Base-by-base conservation (phyloP, 768 basidiomycete species). In the Suillus weaverae region DNA sequence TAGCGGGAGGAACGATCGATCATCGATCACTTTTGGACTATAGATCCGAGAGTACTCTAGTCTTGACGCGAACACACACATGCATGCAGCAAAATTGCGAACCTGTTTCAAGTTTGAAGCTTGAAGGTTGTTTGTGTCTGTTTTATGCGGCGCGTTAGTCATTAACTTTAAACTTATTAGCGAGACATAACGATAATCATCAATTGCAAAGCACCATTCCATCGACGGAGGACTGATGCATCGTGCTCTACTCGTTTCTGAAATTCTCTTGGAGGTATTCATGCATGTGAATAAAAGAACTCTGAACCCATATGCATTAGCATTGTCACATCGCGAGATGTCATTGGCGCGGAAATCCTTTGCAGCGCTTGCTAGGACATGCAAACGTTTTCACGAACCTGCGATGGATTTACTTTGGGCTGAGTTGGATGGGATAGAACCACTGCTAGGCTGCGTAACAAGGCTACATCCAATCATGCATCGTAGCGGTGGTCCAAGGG, bases 361-460 rank as follows among this genome's bases (percentile, higher is more conserved):
- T 7, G 55, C 62, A 55, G 62, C 22, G 7, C 50, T 62, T 38
- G 55, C 62, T 22, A 60, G 53, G 53, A 62, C 54, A 55, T 62
- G 62, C 39, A 62, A 60, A 38, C 10, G 10, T 9, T 55, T 62
- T 36, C 35, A 62, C 4, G 54, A 54, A 4, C 54, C 62, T 20
- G 62, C 36, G 4, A 55, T 62, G 54, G 62, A 62, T 56, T 11
- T 38, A 10, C 48, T 62, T 38, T 62, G 62, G 54, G 35, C n/a
- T 32, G 16, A 62, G 2, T 30, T 62, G 18, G 36, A 60, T 11
- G 26, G 36, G 2, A 30, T 39, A 13, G 22, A 30, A 26, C 26
- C 38, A 30, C 26, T 59, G 18, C 18, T 59, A 1, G 26, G 56
- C 18, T 59, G 56, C 11, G 38, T 59, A 30, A 18, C 26, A 18